Evolutionary conservation across 2,329 filamentous ascomycete genomes (phyloP).

Genomic region (Sarocladiaceae sp.): DNA sequence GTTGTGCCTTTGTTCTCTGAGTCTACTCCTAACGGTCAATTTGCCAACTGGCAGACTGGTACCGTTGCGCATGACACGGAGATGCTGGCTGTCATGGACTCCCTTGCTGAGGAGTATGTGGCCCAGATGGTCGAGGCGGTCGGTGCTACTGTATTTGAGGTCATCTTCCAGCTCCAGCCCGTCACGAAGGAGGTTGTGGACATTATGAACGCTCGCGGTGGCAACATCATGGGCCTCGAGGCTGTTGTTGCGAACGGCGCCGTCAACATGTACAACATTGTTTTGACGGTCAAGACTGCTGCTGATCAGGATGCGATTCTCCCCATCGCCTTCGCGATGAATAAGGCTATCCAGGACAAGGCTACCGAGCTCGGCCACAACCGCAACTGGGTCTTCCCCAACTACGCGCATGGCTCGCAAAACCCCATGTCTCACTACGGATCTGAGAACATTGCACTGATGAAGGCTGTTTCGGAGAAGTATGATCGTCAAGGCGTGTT

Average conservation of each 20-base stretch:
- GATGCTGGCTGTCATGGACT: slow-evolving; percentile 26
- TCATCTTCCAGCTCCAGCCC: slow-evolving; percentile 22
- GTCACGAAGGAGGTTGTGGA: slow-evolving; percentile 23
- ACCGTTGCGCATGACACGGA: slow-evolving; percentile 22
- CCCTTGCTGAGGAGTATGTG: slow-evolving; percentile 22
- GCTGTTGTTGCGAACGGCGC: slow-evolving; percentile 19
- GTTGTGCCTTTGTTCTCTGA: slow-evolving; percentile 27
- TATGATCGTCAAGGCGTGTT: slow-evolving; percentile 27
- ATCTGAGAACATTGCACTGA: slow-evolving; percentile 25
- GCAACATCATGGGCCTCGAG: slow-evolving; percentile 30
- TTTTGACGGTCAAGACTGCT: slow-evolving; percentile 32
- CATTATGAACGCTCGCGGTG: slow-evolving; percentile 13
- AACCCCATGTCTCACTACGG: slow-evolving; percentile 33
- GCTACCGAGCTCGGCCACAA: slow-evolving; percentile 22
- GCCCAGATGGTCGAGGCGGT: slow-evolving; percentile 16
- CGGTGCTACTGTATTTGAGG: slow-evolving; percentile 14
- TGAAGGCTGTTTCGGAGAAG: slow-evolving; percentile 23
- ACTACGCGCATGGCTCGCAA: slow-evolving; percentile 37
- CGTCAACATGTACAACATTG: slow-evolving; percentile 30
- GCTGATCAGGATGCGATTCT: slow-evolving; percentile 28
- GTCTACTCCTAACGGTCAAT: slow-evolving; percentile 25
- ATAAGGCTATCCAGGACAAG: slow-evolving; percentile 20
- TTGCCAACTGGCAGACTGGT: slow-evolving; percentile 28
- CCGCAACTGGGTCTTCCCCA: slow-evolving; percentile 35
- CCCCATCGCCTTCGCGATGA: slow-evolving; percentile 21